phyloP scores from a whole-genome alignment of 441 rosid species.

The Populus trichocarpa region DNA sequence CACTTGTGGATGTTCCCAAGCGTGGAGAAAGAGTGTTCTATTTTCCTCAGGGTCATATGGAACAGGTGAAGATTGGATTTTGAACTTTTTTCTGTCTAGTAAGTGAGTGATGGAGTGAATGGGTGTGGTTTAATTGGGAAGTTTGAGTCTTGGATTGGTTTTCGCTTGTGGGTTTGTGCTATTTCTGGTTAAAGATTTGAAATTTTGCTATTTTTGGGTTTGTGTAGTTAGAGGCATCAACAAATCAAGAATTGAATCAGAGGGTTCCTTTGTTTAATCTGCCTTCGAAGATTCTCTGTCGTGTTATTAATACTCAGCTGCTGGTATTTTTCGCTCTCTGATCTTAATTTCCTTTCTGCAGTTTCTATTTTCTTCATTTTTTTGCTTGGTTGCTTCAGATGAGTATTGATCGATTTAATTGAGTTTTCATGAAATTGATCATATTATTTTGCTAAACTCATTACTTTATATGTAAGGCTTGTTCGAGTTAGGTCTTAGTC shows the following conservation, averaged over 20 bases:
- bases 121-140: not conserved
- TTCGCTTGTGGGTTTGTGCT: not conserved
- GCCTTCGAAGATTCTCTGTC: slow-evolving; percentile 83
- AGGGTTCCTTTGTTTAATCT: slow-evolving; percentile 63
- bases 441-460: not conserved
- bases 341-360: not conserved
- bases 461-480: not conserved
- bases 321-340: slow-evolving; percentile 41
- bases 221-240: slow-evolving; percentile 76
- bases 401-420: not conserved
- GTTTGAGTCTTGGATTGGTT: slow-evolving; percentile 11
- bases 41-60: slow-evolving; percentile 95
- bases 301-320: slow-evolving; percentile 56
- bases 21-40: slow-evolving; percentile 72
- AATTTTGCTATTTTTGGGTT: slow-evolving; percentile 25
- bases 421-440: not conserved
- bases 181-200: slow-evolving; percentile 9
- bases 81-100: not conserved
- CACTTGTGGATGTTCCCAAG: slow-evolving; percentile 78
- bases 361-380: not conserved
- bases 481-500: not conserved
- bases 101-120: not conserved
- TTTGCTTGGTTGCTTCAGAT: slow-evolving; percentile 11
- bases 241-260: slow-evolving; percentile 75
- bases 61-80: slow-evolving; percentile 48